phyloP scores from a whole-genome alignment of 106 monocot species.

The Gastrodia elata region DNA sequence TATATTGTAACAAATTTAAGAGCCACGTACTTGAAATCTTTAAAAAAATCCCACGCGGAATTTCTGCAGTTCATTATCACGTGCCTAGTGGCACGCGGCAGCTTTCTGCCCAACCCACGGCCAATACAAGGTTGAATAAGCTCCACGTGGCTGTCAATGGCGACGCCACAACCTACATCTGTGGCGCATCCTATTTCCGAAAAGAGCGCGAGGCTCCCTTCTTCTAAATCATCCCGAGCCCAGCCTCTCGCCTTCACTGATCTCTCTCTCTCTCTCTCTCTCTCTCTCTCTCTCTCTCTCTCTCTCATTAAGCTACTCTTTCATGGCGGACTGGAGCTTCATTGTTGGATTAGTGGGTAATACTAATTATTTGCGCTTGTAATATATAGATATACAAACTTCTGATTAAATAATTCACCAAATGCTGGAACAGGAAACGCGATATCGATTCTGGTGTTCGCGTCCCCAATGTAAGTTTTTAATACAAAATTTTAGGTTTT shows the following conservation, averaged over 20 bases:
- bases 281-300: not conserved
- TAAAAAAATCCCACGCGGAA: no score
- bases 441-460: slow-evolving; percentile 47
- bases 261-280: slow-evolving; percentile 1
- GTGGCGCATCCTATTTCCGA: not conserved
- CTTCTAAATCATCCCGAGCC: not conserved
- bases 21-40: no score
- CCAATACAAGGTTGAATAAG: not conserved
- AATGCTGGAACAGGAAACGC: slow-evolving; percentile 35
- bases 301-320: not conserved
- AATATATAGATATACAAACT: not conserved
- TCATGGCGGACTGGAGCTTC: slow-evolving; percentile 35
- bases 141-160: not conserved
- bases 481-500: no score
- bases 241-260: not conserved
- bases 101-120: not conserved
- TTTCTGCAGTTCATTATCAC: no score
- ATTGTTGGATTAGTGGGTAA: slow-evolving; percentile 37
- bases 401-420: not conserved
- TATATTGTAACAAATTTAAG: no score
- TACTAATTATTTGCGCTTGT: not conserved
- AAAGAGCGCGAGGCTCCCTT: not conserved
- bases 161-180: not conserved
- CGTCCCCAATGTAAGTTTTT: slow-evolving; percentile 56
- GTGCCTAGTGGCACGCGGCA: not conserved